phyloP scores from a whole-genome alignment of 2,329 filamentous ascomycete genomes.

The Mycosphaerella sp. region DNA sequence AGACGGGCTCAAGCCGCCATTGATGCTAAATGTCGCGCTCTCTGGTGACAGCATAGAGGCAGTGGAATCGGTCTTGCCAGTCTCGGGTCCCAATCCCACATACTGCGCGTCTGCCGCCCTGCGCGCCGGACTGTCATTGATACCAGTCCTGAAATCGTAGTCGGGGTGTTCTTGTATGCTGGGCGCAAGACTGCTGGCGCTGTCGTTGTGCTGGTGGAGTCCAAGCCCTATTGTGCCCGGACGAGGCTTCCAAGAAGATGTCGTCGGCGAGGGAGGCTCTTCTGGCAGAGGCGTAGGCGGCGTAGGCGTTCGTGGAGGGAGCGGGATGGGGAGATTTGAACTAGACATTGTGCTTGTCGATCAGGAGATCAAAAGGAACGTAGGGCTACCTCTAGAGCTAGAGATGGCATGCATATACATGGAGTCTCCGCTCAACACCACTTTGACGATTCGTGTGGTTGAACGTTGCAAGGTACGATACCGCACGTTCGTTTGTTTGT shows the following conservation, averaged over 20 bases:
- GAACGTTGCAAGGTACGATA: not conserved
- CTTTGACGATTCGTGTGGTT: not conserved
- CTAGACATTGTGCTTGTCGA: conserved; percentile 44
- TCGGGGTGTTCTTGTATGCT: conserved; percentile 28
- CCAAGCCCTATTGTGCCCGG: conserved; percentile 15
- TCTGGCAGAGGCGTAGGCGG: conserved; percentile 47
- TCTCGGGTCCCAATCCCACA: conserved; percentile 8
- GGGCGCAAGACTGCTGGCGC: conserved; percentile 21
- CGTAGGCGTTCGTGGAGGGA: conserved; percentile 58
- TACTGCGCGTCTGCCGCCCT: conserved; percentile 1
- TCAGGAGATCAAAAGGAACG: not conserved
- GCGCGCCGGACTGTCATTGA: conserved; percentile 24
- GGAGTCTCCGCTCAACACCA: too few species aligned
- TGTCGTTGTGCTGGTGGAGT: conserved; percentile 23
- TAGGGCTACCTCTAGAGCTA: not conserved
- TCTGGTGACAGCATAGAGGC: conserved; percentile 29
- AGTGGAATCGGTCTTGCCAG: conserved; percentile 17
- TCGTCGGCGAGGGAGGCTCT: conserved; percentile 30
- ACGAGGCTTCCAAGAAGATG: conserved; percentile 3
- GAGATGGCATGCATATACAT: not conserved
- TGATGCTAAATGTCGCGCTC: conserved; percentile 25
- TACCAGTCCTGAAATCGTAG: conserved; percentile 28
- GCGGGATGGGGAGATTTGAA: conserved; percentile 51
- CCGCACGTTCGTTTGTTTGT: not conserved
- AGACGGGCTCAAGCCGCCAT: conserved; percentile 23